phyloP scores from a whole-genome alignment of 805 yeast species.

The Starmerella scarabaei region DNA sequence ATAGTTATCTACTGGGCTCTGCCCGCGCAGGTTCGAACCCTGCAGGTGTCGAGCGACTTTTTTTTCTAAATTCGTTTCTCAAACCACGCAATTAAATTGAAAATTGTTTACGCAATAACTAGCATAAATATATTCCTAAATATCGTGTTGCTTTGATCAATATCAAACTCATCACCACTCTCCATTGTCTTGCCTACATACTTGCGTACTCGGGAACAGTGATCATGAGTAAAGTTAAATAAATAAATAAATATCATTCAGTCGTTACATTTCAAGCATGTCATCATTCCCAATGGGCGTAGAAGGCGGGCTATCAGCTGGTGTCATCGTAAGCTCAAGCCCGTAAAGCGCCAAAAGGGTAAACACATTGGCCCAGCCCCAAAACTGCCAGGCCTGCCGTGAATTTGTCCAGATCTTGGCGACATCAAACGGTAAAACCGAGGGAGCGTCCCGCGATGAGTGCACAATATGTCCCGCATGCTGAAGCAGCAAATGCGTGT shows the following conservation, averaged over 20 bases:
- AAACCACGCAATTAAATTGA: background rate
- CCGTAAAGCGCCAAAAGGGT: slow-evolving; percentile 68
- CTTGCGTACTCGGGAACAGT: no score
- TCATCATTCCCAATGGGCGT: slow-evolving; percentile 9
- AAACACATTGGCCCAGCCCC: slow-evolving; percentile 93
- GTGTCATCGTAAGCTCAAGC: slow-evolving; percentile 41
- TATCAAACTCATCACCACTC: no score
- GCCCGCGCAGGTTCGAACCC: slow-evolving; percentile 35
- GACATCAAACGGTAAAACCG: slow-evolving; percentile 13
- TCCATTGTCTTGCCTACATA: no score
- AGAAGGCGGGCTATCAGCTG: slow-evolving; percentile 4
- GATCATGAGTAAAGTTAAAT: no score
- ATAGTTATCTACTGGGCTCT: slow-evolving; percentile 28
- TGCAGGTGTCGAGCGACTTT: slow-evolving; percentile 33
- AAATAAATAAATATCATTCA: background rate
- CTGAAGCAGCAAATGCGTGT: slow-evolving; percentile 86
- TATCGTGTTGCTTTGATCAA: background rate
- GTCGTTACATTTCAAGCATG: slow-evolving; percentile 9
- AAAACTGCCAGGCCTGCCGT: slow-evolving; percentile 68
- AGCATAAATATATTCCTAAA: background rate
- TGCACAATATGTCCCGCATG: slow-evolving; percentile 31
- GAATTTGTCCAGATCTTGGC: slow-evolving; percentile 29
- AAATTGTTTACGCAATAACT: background rate
- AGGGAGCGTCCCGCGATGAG: slow-evolving; percentile 2
- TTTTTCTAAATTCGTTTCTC: slow-evolving; percentile 22